Evolutionary conservation across 345 rosid species (phyloP), one percentile per base, ranked within the genome.

Genomic region (Turritis glabra): DNA sequence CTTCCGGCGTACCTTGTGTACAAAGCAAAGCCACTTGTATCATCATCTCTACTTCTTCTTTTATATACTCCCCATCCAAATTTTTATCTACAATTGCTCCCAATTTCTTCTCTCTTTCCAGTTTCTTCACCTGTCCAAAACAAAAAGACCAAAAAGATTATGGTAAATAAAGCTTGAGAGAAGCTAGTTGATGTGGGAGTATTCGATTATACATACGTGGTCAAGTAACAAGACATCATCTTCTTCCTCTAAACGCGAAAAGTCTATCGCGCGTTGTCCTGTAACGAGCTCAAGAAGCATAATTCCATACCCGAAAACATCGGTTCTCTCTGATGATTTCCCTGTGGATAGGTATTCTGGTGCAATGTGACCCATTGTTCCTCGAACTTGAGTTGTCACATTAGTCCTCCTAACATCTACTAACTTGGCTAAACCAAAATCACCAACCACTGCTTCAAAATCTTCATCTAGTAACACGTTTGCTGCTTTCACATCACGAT

Each of bases 301-400:
- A 44, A 94, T 91, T 21, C 98, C 98, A 26, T 89, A 94, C 32
- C 98, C 98, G 59, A 95, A 95, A 74, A 95, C 97, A 86, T 95
- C 99, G 5, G 99, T 92, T 76, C 93, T 83, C 76, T 90, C 98
- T 1, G 99, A 95, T 47, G 99, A 95, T 69, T 88, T 95, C 44
- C 99, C 99, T 1, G 97, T 95, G 52, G 99, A 95, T 80, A 92
- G 77, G 82, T 90, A 95, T 41, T 95, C 99, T 0, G 99, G 97
- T 7, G 99, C 99, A 77, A 92, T 95, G 82, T 92, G 99, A 67
- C 99, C 99, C 99, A 95, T 95, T 7, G 99, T 92, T 67, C 99
- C 99, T 22, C 97, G 93, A 80, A 95, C 94, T 82, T 95, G 98
- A 79, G 99, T 95, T 7, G 98, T 95, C 51, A 95, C 98, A 67